Base-by-base conservation (phyloP, 2,329 filamentous ascomycete species). In the Ophiostoma sp. region DNA sequence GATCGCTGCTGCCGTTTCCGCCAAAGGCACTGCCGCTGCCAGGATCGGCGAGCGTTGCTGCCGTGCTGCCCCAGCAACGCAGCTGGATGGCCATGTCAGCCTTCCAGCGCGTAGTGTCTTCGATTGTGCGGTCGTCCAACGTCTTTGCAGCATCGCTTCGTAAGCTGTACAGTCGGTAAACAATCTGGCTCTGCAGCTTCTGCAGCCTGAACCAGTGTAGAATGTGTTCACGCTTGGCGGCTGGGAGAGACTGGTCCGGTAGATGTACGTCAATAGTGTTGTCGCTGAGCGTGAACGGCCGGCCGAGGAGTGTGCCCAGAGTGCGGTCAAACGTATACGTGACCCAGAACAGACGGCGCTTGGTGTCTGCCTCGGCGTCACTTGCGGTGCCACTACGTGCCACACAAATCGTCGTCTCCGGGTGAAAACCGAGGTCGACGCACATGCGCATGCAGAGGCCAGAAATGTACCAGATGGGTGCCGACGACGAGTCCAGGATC, bases 311-410 rank as follows among this genome's bases (percentile, higher is more conserved):
- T 5, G 69, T 74, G n/a, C 71, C 70, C 7, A 74, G 68, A 0
- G 71, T 72, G 27, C 73, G 71, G 49, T 74, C 73, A 65, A 74
- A 73, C 2, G 67, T 69, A 49, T 74, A 74, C 2, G 72, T 73
- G n/a, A 73, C 72, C 73, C 73, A 74, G 49, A 74, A 74, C 1
- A 74, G 68, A 0, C 73, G 69, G n/a, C 73, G 65, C 66, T 74
- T 73, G 16, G 55, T 58, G n/a, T 65, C 68, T 5, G 67, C 66
- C 36, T 71, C 69, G 18, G 60, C 64, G 36, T 67, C 70, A 5
- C 52, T 66, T 47, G 49, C 11, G 27, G n/a, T 62, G 7, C 40
- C 40, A 4, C 14, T 44, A 12, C 64, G 18, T 3, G 66, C n/a
- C 0, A 64, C 68, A 14, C 41, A 16, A 58, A 74, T 66, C 0